A percentile compares a stretch with the other conserved stretches of the same genome.
phyloP scores from a whole-genome alignment of 2,329 filamentous ascomycete species.

The Colletotrichum graminicola region DNA sequence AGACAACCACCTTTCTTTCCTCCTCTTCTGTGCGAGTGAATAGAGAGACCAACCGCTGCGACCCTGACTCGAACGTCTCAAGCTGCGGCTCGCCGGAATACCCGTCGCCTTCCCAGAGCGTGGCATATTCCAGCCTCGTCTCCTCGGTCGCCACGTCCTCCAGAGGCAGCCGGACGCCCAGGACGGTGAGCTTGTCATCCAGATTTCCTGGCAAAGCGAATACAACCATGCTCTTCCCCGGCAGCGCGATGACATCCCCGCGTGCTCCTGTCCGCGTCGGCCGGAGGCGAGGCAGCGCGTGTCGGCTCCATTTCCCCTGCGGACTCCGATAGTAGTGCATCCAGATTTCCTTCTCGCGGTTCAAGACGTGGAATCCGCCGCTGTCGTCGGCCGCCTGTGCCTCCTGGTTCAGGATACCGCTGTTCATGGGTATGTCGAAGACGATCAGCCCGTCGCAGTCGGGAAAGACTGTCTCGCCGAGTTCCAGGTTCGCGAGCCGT shows the following conservation, averaged over 20 bases:
- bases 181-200: slow-evolving; percentile 28
- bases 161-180: slow-evolving; percentile 18
- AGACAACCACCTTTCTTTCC: slow-evolving; percentile 32
- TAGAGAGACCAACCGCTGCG: slow-evolving; percentile 23
- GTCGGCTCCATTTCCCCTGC: slow-evolving; percentile 21
- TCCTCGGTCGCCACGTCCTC: not conserved
- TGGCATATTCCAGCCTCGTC: slow-evolving; percentile 7
- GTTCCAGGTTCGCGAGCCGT: slow-evolving; percentile 30
- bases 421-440: slow-evolving; percentile 38
- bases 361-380: slow-evolving; percentile 37
- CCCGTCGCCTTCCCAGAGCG: slow-evolving; percentile 29
- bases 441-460: slow-evolving; percentile 35
- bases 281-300: slow-evolving; percentile 20
- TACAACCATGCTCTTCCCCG: slow-evolving; percentile 14
- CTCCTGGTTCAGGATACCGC: slow-evolving; percentile 37
- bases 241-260: slow-evolving; percentile 29
- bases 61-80: slow-evolving; percentile 29
- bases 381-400: slow-evolving; percentile 32
- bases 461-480: slow-evolving; percentile 36
- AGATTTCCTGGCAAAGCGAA: slow-evolving; percentile 37
- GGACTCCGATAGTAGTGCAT: slow-evolving; percentile 35
- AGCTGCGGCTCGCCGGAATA: slow-evolving; percentile 40
- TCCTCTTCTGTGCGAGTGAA: slow-evolving; percentile 36
- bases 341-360: slow-evolving; percentile 39
- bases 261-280: slow-evolving; percentile 36